phyloP scores from a whole-genome alignment of 1,284 basidiomycete genomes.

The Sphagnurus paluster region DNA sequence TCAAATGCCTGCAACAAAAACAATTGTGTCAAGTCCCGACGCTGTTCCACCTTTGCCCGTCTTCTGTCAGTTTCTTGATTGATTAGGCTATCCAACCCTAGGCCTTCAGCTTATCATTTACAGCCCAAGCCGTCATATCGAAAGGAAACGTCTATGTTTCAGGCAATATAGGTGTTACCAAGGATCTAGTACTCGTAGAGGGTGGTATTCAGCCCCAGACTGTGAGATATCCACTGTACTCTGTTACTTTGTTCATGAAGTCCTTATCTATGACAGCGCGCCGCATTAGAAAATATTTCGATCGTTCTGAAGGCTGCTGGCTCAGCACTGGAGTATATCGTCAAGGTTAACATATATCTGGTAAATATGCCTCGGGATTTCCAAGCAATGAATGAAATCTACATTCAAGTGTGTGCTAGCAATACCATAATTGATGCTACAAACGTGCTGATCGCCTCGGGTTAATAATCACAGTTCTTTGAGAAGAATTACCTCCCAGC shows the following conservation, averaged over 20 bases:
- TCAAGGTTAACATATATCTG: slow-evolving; percentile 66
- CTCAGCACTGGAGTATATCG: slow-evolving; percentile 53
- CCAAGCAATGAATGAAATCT: slow-evolving; percentile 52
- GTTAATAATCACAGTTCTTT: slow-evolving; percentile 44
- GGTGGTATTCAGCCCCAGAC: slow-evolving; percentile 56
- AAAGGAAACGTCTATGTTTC: slow-evolving; percentile 55
- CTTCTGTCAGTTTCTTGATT: slow-evolving; percentile 40
- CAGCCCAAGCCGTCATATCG: slow-evolving; percentile 54
- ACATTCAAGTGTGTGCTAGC: slow-evolving; percentile 39
- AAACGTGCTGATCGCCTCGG: background rate
- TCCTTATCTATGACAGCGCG: slow-evolving; percentile 36
- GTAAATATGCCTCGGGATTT: slow-evolving; percentile 53
- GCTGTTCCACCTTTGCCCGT: slow-evolving; percentile 50
- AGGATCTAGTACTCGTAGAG: slow-evolving; percentile 48
- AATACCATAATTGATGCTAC: background rate
- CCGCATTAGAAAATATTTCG: slow-evolving; percentile 58
- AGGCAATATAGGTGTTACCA: slow-evolving; percentile 56
- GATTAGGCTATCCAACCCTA: slow-evolving; percentile 1
- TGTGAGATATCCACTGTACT: slow-evolving; percentile 31
- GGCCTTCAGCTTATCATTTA: slow-evolving; percentile 3
- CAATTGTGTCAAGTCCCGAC: slow-evolving; percentile 39
- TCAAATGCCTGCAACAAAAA: slow-evolving; percentile 20
- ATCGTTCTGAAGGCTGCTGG: slow-evolving; percentile 62
- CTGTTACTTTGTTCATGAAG: background rate
- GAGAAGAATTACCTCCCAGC: slow-evolving; percentile 52